These are phyloP conservation scores for Lomentospora prolificans DNA, from an alignment of 2,329 filamentous ascomycete species.

Conservation along the genomic window DNA sequence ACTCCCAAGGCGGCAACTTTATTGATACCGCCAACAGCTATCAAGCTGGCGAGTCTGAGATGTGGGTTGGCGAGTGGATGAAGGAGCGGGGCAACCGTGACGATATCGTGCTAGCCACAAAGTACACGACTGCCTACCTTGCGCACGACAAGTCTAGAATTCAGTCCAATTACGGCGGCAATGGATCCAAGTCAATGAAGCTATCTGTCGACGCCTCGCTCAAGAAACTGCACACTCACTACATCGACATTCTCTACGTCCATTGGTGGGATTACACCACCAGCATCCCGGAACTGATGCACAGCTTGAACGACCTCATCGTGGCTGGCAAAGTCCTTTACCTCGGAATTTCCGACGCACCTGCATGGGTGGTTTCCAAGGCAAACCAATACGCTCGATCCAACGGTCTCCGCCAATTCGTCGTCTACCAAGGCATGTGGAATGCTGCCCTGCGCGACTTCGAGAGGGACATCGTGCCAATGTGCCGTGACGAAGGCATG, in stretches of 20 bases:
- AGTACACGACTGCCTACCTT: conserved; percentile 33
- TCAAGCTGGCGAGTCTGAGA: conserved; percentile 38
- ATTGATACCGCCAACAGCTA: conserved; percentile 48
- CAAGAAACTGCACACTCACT: conserved; percentile 27
- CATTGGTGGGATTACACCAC: conserved; percentile 35
- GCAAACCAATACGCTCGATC: conserved; percentile 28
- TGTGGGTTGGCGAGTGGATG: conserved; percentile 43
- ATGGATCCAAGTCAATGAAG: conserved; percentile 25
- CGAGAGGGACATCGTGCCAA: conserved; percentile 32
- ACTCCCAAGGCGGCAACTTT: conserved; percentile 47
- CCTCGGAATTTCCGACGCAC: conserved; percentile 28
- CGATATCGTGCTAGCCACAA: conserved; percentile 37
- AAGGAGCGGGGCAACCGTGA: conserved; percentile 30
- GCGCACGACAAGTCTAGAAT: conserved; percentile 18
- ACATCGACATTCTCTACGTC: conserved; percentile 28
- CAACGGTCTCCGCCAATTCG: conserved; percentile 25
- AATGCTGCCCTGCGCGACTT: conserved; percentile 23
- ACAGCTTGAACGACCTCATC: conserved; percentile 30
- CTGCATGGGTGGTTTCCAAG: conserved; percentile 28
- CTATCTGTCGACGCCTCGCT: conserved; percentile 29
- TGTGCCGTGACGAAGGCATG: conserved; percentile 33
- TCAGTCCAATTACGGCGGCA: conserved; percentile 25
- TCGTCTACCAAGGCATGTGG: conserved; percentile 30
- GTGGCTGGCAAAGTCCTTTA: conserved; percentile 31
- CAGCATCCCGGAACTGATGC: conserved; percentile 31